Percentiles rank a stretch among this genome's conserved stretches.
phyloP scores from a whole-genome alignment of 2,329 filamentous ascomycete species.

The Colletotrichum sp. region DNA sequence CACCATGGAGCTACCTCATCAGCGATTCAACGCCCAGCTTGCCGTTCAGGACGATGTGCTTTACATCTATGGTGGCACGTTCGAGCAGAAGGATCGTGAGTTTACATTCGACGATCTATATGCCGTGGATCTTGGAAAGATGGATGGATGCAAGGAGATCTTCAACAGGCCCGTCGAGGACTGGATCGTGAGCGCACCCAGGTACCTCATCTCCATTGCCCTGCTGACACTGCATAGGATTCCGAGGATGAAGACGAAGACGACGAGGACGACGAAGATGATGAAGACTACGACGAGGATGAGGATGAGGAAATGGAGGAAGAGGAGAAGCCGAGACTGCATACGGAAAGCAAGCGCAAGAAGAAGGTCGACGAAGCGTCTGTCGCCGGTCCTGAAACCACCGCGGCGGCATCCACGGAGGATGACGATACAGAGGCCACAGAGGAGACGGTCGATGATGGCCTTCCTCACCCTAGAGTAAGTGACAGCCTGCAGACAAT shows the following conservation, averaged over 20 bases:
- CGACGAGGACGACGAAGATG: conserved; percentile 59
- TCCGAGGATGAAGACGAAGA: conserved; percentile 66
- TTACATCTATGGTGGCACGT: conserved; percentile 95
- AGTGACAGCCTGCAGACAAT: conserved; percentile 23
- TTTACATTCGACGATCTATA: conserved; percentile 97
- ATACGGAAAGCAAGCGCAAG: conserved; percentile 61
- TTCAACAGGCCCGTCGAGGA: conserved; percentile 85
- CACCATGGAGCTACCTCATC: conserved; percentile 84
- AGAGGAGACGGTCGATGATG: conserved; percentile 68
- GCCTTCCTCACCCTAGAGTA: conserved; percentile 72
- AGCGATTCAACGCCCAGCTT: conserved; percentile 88
- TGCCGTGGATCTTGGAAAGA: conserved; percentile 89
- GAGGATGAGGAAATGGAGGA: conserved; percentile 56
- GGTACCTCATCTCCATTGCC: conserved; percentile 33
- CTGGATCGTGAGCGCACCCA: conserved; percentile 68
- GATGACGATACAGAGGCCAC: conserved; percentile 54
- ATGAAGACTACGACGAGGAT: conserved; percentile 57
- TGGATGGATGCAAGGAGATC: conserved; percentile 92
- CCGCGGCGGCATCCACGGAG: conserved; percentile 34
- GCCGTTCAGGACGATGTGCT: conserved; percentile 91
- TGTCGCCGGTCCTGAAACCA: conserved; percentile 26
- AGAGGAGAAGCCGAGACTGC: conserved; percentile 44
- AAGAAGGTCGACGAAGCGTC: conserved; percentile 54
- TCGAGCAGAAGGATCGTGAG: conserved; percentile 92
- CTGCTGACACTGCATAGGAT: conserved; percentile 44